These are phyloP conservation scores for Chaetomium globosum DNA, from an alignment of 2,329 filamentous ascomycete species.

Conservation along the genomic window DNA sequence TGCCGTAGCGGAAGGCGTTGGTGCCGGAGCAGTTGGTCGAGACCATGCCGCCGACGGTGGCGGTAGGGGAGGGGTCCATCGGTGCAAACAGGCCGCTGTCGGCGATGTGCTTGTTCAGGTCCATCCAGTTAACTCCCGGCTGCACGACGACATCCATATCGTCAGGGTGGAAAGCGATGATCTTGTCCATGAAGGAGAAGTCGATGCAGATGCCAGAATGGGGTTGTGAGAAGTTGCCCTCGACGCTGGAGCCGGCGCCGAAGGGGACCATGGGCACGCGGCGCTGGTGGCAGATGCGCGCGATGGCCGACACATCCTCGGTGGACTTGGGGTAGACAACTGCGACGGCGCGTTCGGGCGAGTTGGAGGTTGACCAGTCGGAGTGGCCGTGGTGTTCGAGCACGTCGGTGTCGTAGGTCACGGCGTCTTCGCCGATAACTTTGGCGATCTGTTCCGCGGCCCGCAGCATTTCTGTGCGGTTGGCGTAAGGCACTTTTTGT, in stretches of 20 bases:
- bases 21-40: constrained; percentile 70
- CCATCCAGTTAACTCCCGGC: constrained; percentile 77
- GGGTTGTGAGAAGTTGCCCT: constrained; percentile 71
- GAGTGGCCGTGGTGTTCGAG: constrained; percentile 67
- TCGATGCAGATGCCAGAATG: constrained; percentile 71
- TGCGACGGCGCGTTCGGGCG: constrained; percentile 63
- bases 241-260: constrained; percentile 70
- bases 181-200: constrained; percentile 67
- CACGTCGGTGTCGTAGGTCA: constrained; percentile 66
- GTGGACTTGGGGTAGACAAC: constrained; percentile 67
- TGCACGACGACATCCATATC: constrained; percentile 74
- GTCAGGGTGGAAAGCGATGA: constrained; percentile 65
- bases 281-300: constrained; percentile 62
- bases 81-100: constrained; percentile 78
- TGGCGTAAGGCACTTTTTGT: constrained; percentile 28
- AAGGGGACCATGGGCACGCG: constrained; percentile 72
- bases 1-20: constrained; percentile 82
- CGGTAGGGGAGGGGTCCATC: constrained; percentile 79
- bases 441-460: constrained; percentile 58
- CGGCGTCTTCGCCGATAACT: constrained; percentile 58
- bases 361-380: constrained; percentile 71
- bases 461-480: constrained; percentile 41
- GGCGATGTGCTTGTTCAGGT: constrained; percentile 70
- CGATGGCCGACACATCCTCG: constrained; percentile 65
- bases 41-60: constrained; percentile 82